These are phyloP conservation scores for Pseudoneurospora amorphoporcata DNA, from an alignment of 495 filamentous ascomycete genomes.

Conservation along the genomic window DNA sequence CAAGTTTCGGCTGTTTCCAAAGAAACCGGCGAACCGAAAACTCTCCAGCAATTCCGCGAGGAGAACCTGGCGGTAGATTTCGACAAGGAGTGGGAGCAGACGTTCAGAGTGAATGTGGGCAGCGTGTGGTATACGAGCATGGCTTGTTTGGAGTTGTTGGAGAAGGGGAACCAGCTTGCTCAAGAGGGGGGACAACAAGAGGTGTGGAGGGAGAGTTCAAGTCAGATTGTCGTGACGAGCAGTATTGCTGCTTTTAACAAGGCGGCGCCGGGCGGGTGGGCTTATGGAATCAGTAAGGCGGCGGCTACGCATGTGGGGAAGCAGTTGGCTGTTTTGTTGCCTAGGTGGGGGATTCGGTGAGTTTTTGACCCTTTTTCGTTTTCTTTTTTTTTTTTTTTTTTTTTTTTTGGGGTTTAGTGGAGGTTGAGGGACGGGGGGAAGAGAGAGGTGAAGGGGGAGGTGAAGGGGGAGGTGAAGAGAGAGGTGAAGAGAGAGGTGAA, in stretches of 20 bases:
- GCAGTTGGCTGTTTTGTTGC: constrained; percentile 42
- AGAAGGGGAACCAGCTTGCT: no score
- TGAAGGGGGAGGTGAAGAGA: neutral
- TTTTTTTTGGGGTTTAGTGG: constrained; percentile 23
- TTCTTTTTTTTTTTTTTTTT: neutral
- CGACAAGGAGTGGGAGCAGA: constrained; percentile 44
- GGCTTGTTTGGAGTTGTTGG: constrained; percentile 53
- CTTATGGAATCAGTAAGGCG: constrained; percentile 54
- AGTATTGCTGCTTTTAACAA: constrained; percentile 53
- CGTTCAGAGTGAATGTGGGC: constrained; percentile 49
- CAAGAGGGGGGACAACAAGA: neutral
- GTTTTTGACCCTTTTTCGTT: neutral
- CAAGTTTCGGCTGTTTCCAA: constrained; percentile 12
- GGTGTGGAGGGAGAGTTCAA: constrained; percentile 11
- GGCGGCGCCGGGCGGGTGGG: constrained; percentile 42
- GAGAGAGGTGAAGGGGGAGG: neutral
- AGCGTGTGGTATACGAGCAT: constrained; percentile 53
- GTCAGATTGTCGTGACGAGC: constrained; percentile 55
- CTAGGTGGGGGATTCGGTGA: constrained; percentile 47
- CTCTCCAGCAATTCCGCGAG: constrained; percentile 43
- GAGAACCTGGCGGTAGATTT: constrained; percentile 40
- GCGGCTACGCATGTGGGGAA: constrained; percentile 56
- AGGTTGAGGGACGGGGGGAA: constrained; percentile 5
- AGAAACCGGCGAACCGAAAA: constrained; percentile 17
- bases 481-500: neutral